Evolutionary conservation across 2,329 filamentous ascomycete species (phyloP).

Genomic region (Macrophomina phaseolina): DNA sequence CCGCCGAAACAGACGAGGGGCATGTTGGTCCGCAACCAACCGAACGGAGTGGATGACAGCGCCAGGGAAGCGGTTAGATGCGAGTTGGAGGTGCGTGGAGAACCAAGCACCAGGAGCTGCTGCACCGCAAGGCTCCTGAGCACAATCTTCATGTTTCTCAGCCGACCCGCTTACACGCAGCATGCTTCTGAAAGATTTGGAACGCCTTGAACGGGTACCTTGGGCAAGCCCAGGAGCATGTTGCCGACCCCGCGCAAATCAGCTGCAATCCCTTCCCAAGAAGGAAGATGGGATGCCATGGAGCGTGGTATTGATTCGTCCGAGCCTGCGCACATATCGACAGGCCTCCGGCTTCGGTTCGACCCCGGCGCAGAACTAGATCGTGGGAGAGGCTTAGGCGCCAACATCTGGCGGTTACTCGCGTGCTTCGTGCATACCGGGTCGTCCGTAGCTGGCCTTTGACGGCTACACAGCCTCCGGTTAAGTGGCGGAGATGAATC

Average conservation of each 20-base stretch:
- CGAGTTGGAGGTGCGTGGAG: background rate
- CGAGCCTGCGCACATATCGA: background rate
- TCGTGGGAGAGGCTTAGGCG: background rate
- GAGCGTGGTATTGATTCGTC: constrained; percentile 16
- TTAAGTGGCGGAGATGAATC: constrained; percentile 3
- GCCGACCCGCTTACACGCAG: background rate
- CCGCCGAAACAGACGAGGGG: constrained; percentile 17
- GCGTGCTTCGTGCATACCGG: constrained; percentile 11
- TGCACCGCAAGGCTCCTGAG: constrained; percentile 3
- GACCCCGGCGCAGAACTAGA: constrained; percentile 8
- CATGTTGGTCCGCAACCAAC: constrained; percentile 33
- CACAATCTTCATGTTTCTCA: constrained; percentile 1
- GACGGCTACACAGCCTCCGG: constrained; percentile 7
- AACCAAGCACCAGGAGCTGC: background rate
- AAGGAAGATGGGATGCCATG: constrained; percentile 5
- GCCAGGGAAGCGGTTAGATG: background rate
- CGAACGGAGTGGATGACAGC: background rate
- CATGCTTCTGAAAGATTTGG: constrained; percentile 11
- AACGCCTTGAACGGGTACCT: constrained; percentile 3
- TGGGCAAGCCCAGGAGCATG: background rate
- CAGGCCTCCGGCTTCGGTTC: background rate
- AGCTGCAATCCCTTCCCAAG: constrained; percentile 5
- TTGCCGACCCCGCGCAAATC: constrained; percentile 5
- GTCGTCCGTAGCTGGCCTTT: constrained; percentile 6
- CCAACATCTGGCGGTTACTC: background rate